phyloP scores from a whole-genome alignment of 345 rosid species.

The Arabidopsis arenosa region DNA sequence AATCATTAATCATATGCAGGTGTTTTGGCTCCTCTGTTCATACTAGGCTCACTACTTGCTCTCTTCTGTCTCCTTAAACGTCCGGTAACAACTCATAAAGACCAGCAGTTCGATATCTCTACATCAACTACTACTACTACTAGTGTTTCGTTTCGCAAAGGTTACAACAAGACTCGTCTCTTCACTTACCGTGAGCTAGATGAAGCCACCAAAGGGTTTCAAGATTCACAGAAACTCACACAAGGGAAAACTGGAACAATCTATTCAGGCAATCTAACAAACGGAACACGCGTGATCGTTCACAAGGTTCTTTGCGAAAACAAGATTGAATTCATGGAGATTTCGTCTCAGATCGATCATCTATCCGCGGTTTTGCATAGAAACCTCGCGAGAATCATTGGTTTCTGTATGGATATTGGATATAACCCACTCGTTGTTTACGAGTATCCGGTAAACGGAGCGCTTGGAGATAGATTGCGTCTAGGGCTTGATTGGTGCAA shows the following conservation, averaged over 20 bases:
- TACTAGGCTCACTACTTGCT: slow-evolving; percentile 53
- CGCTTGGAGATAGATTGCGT: slow-evolving; percentile 58
- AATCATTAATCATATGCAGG: slow-evolving; percentile 27
- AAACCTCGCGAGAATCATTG: slow-evolving; percentile 71
- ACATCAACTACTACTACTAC: slow-evolving; percentile 37
- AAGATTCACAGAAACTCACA: slow-evolving; percentile 58
- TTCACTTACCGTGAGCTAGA: slow-evolving; percentile 75
- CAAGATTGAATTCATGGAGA: slow-evolving; percentile 61
- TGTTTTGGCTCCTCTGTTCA: slow-evolving; percentile 46
- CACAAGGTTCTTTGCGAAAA: slow-evolving; percentile 67
- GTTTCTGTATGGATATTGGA: slow-evolving; percentile 69
- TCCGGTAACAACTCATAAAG: slow-evolving; percentile 47
- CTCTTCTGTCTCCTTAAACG: slow-evolving; percentile 62
- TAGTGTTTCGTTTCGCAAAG: slow-evolving; percentile 67
- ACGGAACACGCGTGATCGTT: slow-evolving; percentile 69
- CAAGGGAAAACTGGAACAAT: slow-evolving; percentile 55
- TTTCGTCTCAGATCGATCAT: slow-evolving; percentile 62
- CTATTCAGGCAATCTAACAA: slow-evolving; percentile 62
- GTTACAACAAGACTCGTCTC: slow-evolving; percentile 67
- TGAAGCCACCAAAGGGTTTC: slow-evolving; percentile 71
- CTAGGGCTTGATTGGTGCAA: slow-evolving; percentile 71
- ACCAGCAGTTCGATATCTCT: slow-evolving; percentile 44
- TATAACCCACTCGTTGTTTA: slow-evolving; percentile 63
- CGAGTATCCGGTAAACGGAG: slow-evolving; percentile 74
- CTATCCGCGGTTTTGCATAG: slow-evolving; percentile 61